Evolutionary conservation across 1,139 yeast genomes (phyloP), one percentile per base, ranked within the genome.

Genomic region (Pichia sp.): DNA sequence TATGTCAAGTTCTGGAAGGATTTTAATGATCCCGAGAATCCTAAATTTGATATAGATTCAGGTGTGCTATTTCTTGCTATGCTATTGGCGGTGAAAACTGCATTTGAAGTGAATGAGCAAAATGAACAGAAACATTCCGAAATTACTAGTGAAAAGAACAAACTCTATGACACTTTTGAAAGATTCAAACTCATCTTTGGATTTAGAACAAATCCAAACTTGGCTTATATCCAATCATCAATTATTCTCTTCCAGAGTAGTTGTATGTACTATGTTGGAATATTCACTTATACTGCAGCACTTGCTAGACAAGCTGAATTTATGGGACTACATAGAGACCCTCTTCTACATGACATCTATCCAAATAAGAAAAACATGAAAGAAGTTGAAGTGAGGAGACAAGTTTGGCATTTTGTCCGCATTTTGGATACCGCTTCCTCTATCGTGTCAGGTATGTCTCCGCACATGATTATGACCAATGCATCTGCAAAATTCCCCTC

Each of bases 291-390:
- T 13, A 42, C 46, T 6, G 42, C 46, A 4, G 37, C 35, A 10
- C 22, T 45, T 11, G 27, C 46, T 5, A 38, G 48, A 20, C 41
- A 40, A 16, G 46, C 48, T 1, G 48, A 42, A 29, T 42, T 29
- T 15, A 42, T 45, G 45, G 46, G 48, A 1, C 22, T 45, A 10
- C 48, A 41, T 36, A 35, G 46, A 35, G 48, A 45, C 27, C 45
- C 48, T 7, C 10, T 42, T 5, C 14, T 44, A 12, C 46, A 44
- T 37, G 38, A 44, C 23, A 40, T 40, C n/a, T 29, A 31, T 25
- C 40, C 45, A 8, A 30, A 34, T 12, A 37, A 34, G 22, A 34
- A 26, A 11, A 23, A 34, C 22, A 20, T 35, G 3, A 33, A 30
- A 22, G 40, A 38, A 27, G 28, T 40, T 29, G 45, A 46, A 29